These are phyloP conservation scores for Populus trichocarpa DNA, from an alignment of 441 rosid genomes.

Conservation along the genomic window DNA sequence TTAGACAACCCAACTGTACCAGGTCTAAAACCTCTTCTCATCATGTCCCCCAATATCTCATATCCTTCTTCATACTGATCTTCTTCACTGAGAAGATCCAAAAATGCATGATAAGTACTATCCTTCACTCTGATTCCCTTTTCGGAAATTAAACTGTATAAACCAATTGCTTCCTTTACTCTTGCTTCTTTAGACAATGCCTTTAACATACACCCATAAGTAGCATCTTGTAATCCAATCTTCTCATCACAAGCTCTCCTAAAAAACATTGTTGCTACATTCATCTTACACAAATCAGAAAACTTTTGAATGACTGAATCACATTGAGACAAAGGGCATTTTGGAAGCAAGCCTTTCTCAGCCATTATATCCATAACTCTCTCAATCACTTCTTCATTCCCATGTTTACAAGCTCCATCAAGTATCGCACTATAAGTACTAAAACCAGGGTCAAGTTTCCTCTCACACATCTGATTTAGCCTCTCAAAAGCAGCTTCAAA, in stretches of 20 bases:
- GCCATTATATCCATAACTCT: conserved; percentile 40
- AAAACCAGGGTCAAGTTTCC: conserved; percentile 43
- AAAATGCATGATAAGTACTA: conserved; percentile 42
- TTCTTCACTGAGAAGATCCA: conserved; percentile 42
- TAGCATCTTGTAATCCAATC: conserved; percentile 31
- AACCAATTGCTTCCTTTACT: conserved; percentile 43
- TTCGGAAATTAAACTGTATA: conserved; percentile 32
- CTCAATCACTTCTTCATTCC: conserved; percentile 36
- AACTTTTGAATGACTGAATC: conserved; percentile 51
- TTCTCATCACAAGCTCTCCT: conserved; percentile 38
- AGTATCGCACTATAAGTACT: conserved; percentile 48
- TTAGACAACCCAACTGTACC: conserved; percentile 36
- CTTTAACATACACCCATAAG: conserved; percentile 50
- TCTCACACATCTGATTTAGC: conserved; percentile 47
- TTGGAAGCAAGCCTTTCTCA: conserved; percentile 37
- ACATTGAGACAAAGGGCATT: conserved; percentile 5
- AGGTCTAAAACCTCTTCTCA: conserved; percentile 44
- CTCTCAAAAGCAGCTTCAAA: conserved; percentile 39
- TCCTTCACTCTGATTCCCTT: conserved; percentile 36
- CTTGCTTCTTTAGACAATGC: conserved; percentile 45
- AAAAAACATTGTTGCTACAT: conserved; percentile 57
- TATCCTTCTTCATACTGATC: conserved; percentile 32
- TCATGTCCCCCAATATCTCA: conserved; percentile 40
- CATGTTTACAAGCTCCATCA: conserved; percentile 60
- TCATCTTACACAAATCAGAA: conserved; percentile 46